These are phyloP conservation scores for Immersiella caudata DNA, from an alignment of 495 filamentous ascomycete species.

Conservation along the genomic window DNA sequence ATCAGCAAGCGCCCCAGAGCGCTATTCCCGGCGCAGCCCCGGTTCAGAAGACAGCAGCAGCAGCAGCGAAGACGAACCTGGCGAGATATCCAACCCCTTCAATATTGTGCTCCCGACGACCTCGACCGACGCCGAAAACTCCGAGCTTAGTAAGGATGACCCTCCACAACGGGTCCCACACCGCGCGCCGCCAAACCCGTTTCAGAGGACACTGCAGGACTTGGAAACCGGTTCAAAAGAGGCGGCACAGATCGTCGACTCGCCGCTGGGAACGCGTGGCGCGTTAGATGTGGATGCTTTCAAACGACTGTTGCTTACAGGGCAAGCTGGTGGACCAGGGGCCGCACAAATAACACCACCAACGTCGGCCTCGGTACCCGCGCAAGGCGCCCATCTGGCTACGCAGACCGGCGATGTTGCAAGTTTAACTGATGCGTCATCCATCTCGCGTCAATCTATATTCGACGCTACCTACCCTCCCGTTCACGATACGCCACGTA, in stretches of 20 bases:
- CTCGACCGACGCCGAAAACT: slow-evolving; percentile 3
- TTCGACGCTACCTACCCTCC: slow-evolving; percentile 37
- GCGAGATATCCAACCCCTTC: slow-evolving; percentile 34
- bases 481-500: slow-evolving; percentile 49
- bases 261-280: slow-evolving; percentile 36
- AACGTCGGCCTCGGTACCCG: slow-evolving; percentile 8
- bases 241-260: slow-evolving; percentile 22
- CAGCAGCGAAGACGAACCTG: slow-evolving; percentile 28
- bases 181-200: slow-evolving; percentile 52
- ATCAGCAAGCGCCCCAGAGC: slow-evolving; percentile 37
- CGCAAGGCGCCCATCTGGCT: slow-evolving; percentile 3
- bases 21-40: slow-evolving; percentile 37
- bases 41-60: slow-evolving; percentile 29
- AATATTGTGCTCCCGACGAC: slow-evolving; percentile 14
- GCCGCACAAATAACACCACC: slow-evolving; percentile 12
- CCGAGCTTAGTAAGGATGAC: slow-evolving; percentile 5
- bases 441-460: slow-evolving; percentile 51
- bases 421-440: slow-evolving; percentile 52
- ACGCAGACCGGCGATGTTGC: slow-evolving; percentile 40
- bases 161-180: slow-evolving; percentile 13
- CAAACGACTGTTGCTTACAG: slow-evolving; percentile 62
- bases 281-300: slow-evolving; percentile 65
- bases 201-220: slow-evolving; percentile 51
- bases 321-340: slow-evolving; percentile 44
- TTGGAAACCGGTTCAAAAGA: slow-evolving; percentile 40